Evolutionary conservation across 2,329 filamentous ascomycete species (phyloP), one percentile per base, ranked within the genome.

Genomic region (Phyllosticta capitalensis): DNA sequence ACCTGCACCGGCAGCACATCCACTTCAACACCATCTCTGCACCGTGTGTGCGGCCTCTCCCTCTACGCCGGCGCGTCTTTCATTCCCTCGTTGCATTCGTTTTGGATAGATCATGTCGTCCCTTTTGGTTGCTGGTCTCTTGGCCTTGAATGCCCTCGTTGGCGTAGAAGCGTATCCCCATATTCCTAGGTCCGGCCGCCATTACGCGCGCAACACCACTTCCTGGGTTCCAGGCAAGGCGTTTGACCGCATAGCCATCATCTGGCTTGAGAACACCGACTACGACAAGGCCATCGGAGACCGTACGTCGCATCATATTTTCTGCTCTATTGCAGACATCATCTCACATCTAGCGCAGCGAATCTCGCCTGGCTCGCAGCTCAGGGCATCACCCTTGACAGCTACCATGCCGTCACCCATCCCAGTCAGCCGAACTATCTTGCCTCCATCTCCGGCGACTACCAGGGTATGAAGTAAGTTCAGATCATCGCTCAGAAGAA

Each of bases 221-320:
- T 26, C 38, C 38, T 45, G 38, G 38, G 38, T 45, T n/a, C 79
- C 83, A 68, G 89, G 89, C 63, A 83, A 86, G 68, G 83, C 80
- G 0, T 92, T 92, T 68, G 81, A 90, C 68, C 83, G 88, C 17
- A 82, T 89, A 62, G 83, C 84, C 59, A 81, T 84, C 60, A 84
- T 92, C 71, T 92, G 86, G 85, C 79, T 90, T 54, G 89, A 92
- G 76, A 92, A 92, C 70, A 88, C 85, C 54, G 79, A 83, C 71
- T 91, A 82, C 64, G 79, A 83, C 56, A 81, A 84, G 67, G 83
- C 87, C 1, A 76, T 76, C 45, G 81, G 78, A 17, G 86, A 91
- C 69, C 79, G 81, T 83, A 67, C 67, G 80, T 75, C n/a, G 38
- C 38, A 17, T 45, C 38, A 3, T n/a, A n/a, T 3, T 14, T 45